A percentile compares a stretch with the other conserved stretches of the same genome.
Evolutionary conservation across 1,284 basidiomycete genomes (phyloP).

Genomic region (Cryptococcus sp.): DNA sequence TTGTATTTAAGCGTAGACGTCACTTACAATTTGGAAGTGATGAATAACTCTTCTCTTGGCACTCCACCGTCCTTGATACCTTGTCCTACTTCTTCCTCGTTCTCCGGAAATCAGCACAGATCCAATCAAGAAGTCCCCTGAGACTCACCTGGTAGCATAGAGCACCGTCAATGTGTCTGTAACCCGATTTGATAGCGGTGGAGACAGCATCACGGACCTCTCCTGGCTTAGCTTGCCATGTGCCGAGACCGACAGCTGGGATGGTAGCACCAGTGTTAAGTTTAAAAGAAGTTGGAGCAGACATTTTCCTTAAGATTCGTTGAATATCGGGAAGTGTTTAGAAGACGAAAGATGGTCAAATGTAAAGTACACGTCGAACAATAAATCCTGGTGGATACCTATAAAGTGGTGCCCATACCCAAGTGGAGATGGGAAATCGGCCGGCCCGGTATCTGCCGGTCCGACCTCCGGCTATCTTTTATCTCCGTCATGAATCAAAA

Average conservation of each 20-base stretch:
- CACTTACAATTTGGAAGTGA: conserved; percentile 52
- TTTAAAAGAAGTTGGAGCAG: conserved; percentile 54
- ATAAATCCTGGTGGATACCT: too few relatives aligned
- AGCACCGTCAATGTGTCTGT: conserved; percentile 74
- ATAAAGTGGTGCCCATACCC: too few relatives aligned
- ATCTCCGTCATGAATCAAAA: not conserved
- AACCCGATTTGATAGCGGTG: conserved; percentile 67
- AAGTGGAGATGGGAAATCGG: too few relatives aligned
- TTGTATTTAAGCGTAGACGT: conserved; percentile 49
- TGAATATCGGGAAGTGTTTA: not conserved
- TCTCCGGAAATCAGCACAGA: conserved; percentile 45
- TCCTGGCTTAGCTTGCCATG: conserved; percentile 71
- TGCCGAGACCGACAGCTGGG: conserved; percentile 69
- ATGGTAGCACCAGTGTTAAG: conserved; percentile 66
- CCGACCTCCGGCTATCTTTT: not conserved
- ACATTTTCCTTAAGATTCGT: conserved; percentile 10
- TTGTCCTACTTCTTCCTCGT: conserved; percentile 78
- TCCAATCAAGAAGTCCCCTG: conserved; percentile 9
- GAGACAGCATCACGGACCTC: conserved; percentile 66
- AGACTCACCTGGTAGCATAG: conserved; percentile 51
- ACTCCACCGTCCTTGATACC: conserved; percentile 74
- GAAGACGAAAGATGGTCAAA: not conserved
- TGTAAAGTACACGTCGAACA: not conserved
- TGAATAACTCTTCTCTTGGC: conserved; percentile 72
- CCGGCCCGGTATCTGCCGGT: not conserved